phyloP scores from a whole-genome alignment of 495 filamentous ascomycete genomes.

The Trichoderma asperelloides region DNA sequence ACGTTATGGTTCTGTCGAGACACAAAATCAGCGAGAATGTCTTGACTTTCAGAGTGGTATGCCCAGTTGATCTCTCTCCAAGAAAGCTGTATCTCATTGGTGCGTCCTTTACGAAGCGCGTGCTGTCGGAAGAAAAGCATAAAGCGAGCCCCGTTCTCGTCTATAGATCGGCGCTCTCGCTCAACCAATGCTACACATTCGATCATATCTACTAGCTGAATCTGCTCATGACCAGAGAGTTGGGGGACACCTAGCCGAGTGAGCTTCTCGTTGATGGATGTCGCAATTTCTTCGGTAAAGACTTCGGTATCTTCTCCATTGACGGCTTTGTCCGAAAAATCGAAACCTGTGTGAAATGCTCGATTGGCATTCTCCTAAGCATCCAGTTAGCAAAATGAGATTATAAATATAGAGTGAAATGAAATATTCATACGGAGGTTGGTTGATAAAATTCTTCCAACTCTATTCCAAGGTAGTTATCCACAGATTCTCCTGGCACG shows the following conservation, averaged over 20 bases:
- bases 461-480: conserved; percentile 67
- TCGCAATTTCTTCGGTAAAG: conserved; percentile 65
- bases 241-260: conserved; percentile 66
- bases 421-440: conserved; percentile 5
- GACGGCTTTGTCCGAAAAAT: conserved; percentile 13
- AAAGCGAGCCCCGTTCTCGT: conserved; percentile 86
- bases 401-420: neutral
- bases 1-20: conserved; percentile 66
- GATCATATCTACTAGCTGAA: conserved; percentile 76
- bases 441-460: conserved; percentile 58
- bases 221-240: conserved; percentile 81
- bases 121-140: conserved; percentile 85
- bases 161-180: conserved; percentile 83
- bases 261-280: conserved; percentile 67
- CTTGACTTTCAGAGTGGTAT: conserved; percentile 83
- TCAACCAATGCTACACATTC: conserved; percentile 83
- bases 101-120: conserved; percentile 57
- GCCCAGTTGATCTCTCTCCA: conserved; percentile 97
- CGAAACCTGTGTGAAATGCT: conserved; percentile 21
- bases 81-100: conserved; percentile 59
- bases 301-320: conserved; percentile 51
- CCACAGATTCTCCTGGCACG: conserved; percentile 71
- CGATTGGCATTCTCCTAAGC: conserved; percentile 16
- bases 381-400: conserved; percentile 1
- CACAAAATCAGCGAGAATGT: conserved; percentile 86